Conservation (phyloP, 371 early-diverging fungal genomes). For the Dichotomocladium elegans region DNA sequence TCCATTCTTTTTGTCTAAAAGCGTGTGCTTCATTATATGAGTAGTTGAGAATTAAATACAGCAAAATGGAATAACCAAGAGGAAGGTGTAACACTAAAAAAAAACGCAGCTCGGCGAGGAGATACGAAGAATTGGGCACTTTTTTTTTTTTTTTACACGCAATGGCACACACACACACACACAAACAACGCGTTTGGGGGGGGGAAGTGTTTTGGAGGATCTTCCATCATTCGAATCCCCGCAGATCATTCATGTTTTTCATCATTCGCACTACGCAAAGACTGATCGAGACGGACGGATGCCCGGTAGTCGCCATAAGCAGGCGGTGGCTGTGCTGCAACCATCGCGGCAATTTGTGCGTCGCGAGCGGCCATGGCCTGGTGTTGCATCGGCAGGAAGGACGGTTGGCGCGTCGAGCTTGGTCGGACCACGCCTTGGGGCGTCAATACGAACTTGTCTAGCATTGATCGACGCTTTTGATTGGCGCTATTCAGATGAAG, state of each 20-base stretch:
- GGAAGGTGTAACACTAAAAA: too few species aligned
- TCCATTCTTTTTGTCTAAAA: too few species aligned
- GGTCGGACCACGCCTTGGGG: not conserved
- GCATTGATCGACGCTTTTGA: slow-evolving; percentile 13
- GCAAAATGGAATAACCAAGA: too few species aligned
- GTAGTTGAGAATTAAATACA: too few species aligned
- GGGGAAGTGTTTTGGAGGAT: too few species aligned
- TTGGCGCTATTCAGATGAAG: slow-evolving; percentile 11
- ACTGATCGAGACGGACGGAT: slow-evolving; percentile 8
- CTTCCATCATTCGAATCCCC: too few species aligned
- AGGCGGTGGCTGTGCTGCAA: slow-evolving; percentile 5
- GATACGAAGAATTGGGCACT: too few species aligned
- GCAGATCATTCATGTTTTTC: not conserved
- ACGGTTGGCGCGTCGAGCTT: slow-evolving; percentile 10
- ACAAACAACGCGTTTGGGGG: too few species aligned
- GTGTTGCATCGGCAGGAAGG: slow-evolving; percentile 15
- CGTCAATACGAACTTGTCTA: slow-evolving; percentile 7
- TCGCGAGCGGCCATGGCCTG: slow-evolving; percentile 3
- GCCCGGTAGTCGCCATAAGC: slow-evolving; percentile 16
- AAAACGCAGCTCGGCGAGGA: too few species aligned
- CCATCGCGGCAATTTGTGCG: slow-evolving; percentile 8
- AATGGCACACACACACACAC: too few species aligned
- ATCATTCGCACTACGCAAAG: not conserved
- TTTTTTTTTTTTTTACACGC: too few species aligned
- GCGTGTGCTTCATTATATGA: too few species aligned